Evolutionary conservation across 768 basidiomycete species (phyloP).

Genomic region (Mrakia hoshinonis): DNA sequence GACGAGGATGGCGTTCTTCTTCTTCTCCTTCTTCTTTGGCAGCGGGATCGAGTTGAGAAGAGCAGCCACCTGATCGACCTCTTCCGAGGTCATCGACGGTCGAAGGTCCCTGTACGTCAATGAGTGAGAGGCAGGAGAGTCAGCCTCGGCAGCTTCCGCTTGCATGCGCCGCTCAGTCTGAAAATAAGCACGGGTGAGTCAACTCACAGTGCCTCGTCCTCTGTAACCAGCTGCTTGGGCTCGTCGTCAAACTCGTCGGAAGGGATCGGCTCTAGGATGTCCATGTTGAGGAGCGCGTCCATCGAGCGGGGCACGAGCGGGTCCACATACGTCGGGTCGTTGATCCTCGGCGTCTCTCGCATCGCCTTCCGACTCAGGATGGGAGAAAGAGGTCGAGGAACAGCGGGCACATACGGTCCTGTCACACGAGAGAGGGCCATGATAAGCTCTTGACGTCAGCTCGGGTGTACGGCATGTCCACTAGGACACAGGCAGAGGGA

Average conservation of each 20-base stretch:
- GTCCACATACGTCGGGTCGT: not conserved
- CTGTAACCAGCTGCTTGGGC: not conserved
- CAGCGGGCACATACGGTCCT: not conserved
- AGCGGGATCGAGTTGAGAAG: not conserved
- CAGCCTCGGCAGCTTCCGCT: no score
- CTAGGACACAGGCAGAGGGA: not conserved
- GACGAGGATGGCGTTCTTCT: not conserved
- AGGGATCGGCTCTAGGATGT: not conserved
- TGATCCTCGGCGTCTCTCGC: not conserved
- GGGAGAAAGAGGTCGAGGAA: not conserved
- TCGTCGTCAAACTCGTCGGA: slow-evolving; percentile 1
- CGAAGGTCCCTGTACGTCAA: not conserved
- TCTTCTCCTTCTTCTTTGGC: slow-evolving; percentile 12
- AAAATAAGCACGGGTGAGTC: no score
- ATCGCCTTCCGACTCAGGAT: slow-evolving; percentile 1
- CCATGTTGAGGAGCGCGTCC: not conserved
- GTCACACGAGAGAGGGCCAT: not conserved
- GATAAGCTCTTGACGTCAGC: not conserved
- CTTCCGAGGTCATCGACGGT: not conserved
- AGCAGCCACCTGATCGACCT: not conserved
- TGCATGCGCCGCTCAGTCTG: not conserved
- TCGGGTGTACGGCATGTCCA: no score
- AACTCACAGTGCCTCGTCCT: slow-evolving; percentile 3
- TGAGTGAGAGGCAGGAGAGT: not conserved
- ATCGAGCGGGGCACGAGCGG: not conserved